phyloP scores from a whole-genome alignment of 306 rosid genomes.

The Carpinus viminea region DNA sequence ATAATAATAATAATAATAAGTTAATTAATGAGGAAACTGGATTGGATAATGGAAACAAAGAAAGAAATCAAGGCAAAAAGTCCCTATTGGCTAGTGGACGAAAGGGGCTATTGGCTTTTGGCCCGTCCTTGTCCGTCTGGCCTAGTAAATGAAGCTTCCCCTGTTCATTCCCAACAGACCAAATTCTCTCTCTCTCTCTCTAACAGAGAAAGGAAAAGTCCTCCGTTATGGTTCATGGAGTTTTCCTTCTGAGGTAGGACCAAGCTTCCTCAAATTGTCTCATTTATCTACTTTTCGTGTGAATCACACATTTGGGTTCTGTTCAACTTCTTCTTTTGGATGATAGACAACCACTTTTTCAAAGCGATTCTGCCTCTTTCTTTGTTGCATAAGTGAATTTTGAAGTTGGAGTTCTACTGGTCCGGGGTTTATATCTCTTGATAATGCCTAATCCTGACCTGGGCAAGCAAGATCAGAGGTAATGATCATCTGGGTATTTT shows the following conservation, averaged over 20 bases:
- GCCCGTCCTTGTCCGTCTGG: constrained; percentile 3
- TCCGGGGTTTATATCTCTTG: constrained; percentile 16
- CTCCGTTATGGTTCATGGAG: constrained; percentile 42
- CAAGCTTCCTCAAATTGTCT: background rate
- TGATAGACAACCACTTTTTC: constrained; percentile 5
- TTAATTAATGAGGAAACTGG: no score
- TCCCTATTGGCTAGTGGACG: background rate
- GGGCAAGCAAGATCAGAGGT: constrained; percentile 75
- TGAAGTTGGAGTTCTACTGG: constrained; percentile 21
- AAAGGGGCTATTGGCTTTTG: background rate
- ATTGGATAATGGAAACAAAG: background rate
- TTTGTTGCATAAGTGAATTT: constrained; percentile 31
- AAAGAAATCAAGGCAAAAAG: background rate
- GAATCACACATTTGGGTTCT: constrained; percentile 24
- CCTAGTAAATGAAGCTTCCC: constrained; percentile 27
- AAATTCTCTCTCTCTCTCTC: background rate
- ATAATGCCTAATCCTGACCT: constrained; percentile 51
- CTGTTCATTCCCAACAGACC: constrained; percentile 35
- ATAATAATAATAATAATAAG: background rate
- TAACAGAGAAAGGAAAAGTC: constrained; percentile 27
- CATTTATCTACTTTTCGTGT: constrained; percentile 2
- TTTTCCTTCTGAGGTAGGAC: constrained; percentile 21
- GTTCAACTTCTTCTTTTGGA: constrained; percentile 17
- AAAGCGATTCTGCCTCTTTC: background rate
- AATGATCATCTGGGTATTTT: constrained; percentile 34